Conservation (phyloP, 2,329 filamentous ascomycete species). For the Aspergillus brunneoviolaceus region DNA sequence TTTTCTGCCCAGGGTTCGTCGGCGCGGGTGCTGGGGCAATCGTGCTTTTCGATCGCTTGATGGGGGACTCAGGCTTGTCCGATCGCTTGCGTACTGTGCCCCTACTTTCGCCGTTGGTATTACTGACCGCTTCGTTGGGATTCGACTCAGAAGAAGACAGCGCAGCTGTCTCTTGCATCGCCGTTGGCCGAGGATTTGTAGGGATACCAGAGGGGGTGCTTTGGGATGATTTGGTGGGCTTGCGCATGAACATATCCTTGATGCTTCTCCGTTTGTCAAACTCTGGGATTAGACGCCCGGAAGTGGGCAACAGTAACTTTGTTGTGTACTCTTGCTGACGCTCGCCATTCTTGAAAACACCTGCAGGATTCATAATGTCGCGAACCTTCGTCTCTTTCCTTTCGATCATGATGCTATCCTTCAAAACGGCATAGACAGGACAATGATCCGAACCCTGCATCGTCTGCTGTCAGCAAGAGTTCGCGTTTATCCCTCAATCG, state of each 20-base stretch:
- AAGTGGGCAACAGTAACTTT: constrained; percentile 68
- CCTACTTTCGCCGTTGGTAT: constrained; percentile 10
- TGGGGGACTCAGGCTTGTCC: constrained; percentile 29
- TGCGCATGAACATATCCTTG: constrained; percentile 84
- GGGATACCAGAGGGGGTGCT: constrained; percentile 12
- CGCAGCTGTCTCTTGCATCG: constrained; percentile 4
- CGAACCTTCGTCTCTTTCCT: constrained; percentile 55
- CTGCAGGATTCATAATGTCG: constrained; percentile 76
- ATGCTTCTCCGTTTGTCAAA: constrained; percentile 84
- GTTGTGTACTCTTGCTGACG: constrained; percentile 65
- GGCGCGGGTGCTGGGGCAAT: constrained; percentile 17
- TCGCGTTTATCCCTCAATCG: background rate
- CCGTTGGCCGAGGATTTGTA: background rate
- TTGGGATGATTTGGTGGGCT: constrained; percentile 36
- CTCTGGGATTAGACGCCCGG: constrained; percentile 80
- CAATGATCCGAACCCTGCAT: constrained; percentile 85
- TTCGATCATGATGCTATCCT: constrained; percentile 58
- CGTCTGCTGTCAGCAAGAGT: constrained; percentile 19
- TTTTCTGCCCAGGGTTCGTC: constrained; percentile 55
- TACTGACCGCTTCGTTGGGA: background rate
- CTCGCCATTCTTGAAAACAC: constrained; percentile 67
- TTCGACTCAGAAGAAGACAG: background rate
- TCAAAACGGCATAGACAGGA: constrained; percentile 77
- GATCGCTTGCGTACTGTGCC: constrained; percentile 40
- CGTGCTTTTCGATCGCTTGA: constrained; percentile 55